These are phyloP conservation scores for Phytophthora citrophthora DNA, from an alignment of 352 stramenopile species.

Conservation along the genomic window DNA sequence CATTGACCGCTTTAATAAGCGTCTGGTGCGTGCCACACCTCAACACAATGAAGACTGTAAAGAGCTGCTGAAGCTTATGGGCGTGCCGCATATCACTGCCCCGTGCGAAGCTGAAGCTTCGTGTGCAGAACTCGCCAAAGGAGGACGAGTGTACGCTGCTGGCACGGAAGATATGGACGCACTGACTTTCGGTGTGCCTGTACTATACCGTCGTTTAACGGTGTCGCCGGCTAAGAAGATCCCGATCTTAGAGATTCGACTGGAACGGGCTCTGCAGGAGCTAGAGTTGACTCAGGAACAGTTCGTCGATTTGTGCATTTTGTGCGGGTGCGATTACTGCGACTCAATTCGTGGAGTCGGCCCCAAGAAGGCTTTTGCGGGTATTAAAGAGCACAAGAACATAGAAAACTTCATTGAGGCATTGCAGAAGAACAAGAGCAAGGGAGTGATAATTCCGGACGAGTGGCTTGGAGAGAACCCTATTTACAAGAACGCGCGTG, in stretches of 20 bases:
- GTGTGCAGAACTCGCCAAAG: conserved; percentile 94
- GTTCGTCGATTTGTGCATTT: conserved; percentile 99
- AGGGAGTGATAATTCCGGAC: conserved; percentile 83
- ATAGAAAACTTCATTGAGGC: conserved; percentile 96
- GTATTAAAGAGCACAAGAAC: conserved; percentile 95
- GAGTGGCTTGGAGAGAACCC: conserved; percentile 89
- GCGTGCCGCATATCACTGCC: conserved; percentile 95
- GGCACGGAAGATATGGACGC: conserved; percentile 99
- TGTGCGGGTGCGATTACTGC: conserved; percentile 99
- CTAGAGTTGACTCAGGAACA: conserved; percentile 93
- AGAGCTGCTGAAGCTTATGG: conserved; percentile 94
- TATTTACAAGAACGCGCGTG: conserved; percentile 92
- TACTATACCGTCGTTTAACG: conserved; percentile 94
- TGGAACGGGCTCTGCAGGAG: conserved; percentile 92
- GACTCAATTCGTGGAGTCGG: conserved; percentile 97
- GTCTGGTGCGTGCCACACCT: conserved; percentile 88
- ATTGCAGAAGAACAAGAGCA: conserved; percentile 88
- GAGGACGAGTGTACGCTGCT: conserved; percentile 93
- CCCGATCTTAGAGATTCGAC: conserved; percentile 92
- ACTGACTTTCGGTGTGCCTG: conserved; percentile 97
- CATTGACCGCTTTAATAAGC: conserved; percentile 95
- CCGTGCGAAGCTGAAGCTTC: conserved; percentile 99
- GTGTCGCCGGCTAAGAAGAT: conserved; percentile 90
- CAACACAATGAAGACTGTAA: conserved; percentile 96
- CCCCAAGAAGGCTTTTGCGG: conserved; percentile 97